Base-by-base conservation (phyloP, 1,284 basidiomycete genomes). In the Tilletia caries region DNA sequence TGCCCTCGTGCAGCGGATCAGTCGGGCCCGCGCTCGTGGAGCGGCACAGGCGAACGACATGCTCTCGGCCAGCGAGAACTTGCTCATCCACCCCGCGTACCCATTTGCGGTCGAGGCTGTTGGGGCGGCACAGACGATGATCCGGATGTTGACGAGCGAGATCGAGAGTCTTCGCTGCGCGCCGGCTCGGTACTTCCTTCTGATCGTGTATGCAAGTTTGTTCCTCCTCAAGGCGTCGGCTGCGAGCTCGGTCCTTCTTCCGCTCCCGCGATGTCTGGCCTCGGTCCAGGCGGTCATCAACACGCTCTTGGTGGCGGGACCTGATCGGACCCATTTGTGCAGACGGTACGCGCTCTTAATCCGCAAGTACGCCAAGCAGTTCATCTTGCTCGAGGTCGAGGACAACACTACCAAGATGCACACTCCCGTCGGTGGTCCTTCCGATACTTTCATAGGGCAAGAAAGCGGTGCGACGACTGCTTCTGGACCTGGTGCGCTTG, bases 121-220 rank as follows among this genome's bases (percentile, higher is more conserved):
- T 0, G 76, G 72, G 23, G 76, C 74, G 10, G 76, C 76, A 3
- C 76, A 75, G 68, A 75, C 72, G 64, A 68, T 77, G 64, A 75
- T 75, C 37, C 70, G 73, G 32, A 75, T 77, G 66, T 41, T 77
- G 25, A 75, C 74, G 5, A 69, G 74, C 34, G 74, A 77, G 52
- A 50, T 77, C 25, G 71, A 74, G 67, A 75, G 70, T 34, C 72
- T 77, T 71, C 75, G 74, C 68, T 77, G 72, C 43, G 76, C 76
- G 12, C 76, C 76, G 13, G 73, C 76, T 12, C 60, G 76, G n/a
- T 75, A 72, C 74, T 77, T 75, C 58, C 68, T 77, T 62, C 66
- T 75, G 62, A 68, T 77, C 15, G 76, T 77, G n/a, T 73, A 75
- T 69, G 75, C 75, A 5, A 72, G 70, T 3, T 68, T 76, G 33